Percentiles rank a stretch among this genome's conserved stretches.
phyloP scores from a whole-genome alignment of 2,329 filamentous ascomycete species.

The Beauveria sp. region DNA sequence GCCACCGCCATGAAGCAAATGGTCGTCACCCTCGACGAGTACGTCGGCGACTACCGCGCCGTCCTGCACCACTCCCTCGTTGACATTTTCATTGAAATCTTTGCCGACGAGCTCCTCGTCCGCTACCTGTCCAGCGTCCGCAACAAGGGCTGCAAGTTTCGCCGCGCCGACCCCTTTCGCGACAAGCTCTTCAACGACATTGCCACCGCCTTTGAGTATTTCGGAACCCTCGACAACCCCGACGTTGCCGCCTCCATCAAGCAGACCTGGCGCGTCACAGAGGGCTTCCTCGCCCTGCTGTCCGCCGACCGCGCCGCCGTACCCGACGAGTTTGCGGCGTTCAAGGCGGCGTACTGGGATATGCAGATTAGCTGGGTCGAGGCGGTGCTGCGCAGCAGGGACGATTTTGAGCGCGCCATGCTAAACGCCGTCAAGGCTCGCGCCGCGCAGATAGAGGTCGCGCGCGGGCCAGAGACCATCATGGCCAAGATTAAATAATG shows the following conservation, averaged over 20 bases:
- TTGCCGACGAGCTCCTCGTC: constrained; percentile 83
- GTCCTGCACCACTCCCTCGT: constrained; percentile 80
- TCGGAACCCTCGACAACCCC: constrained; percentile 61
- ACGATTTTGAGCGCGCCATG: constrained; percentile 92
- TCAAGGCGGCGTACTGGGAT: constrained; percentile 89
- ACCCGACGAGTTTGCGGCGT: constrained; percentile 69
- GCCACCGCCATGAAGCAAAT: constrained; percentile 87
- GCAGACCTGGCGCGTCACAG: constrained; percentile 85
- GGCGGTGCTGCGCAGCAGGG: constrained; percentile 73
- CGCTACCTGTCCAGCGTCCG: constrained; percentile 77
- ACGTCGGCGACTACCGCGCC: constrained; percentile 76
- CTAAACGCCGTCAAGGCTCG: constrained; percentile 78
- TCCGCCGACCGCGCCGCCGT: constrained; percentile 65
- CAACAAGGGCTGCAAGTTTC: constrained; percentile 87
- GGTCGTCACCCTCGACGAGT: constrained; percentile 90
- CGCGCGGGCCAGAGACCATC: constrained; percentile 79
- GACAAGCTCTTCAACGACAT: constrained; percentile 94
- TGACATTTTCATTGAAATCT: constrained; percentile 88
- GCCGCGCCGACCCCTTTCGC: constrained; percentile 75
- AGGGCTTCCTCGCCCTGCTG: constrained; percentile 75
- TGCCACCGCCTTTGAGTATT: constrained; percentile 82
- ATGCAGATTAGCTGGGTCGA: constrained; percentile 94
- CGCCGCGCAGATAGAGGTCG: constrained; percentile 78
- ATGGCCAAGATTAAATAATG: constrained; percentile 65
- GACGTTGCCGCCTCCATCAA: constrained; percentile 66